These are phyloP conservation scores for Fusarium sp. DNA, from an alignment of 2,329 filamentous ascomycete genomes.

Conservation along the genomic window DNA sequence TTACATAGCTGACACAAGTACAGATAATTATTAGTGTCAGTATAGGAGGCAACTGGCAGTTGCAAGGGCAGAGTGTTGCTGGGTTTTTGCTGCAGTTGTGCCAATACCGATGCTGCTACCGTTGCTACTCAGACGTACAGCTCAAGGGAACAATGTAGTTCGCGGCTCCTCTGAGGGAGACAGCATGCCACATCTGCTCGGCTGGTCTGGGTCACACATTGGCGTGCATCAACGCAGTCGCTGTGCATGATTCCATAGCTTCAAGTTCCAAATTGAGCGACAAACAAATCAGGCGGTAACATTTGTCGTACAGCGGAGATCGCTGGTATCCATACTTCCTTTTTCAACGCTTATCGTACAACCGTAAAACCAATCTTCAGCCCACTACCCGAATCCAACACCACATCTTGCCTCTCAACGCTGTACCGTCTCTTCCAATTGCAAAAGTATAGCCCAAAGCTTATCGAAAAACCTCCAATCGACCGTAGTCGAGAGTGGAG, in stretches of 20 bases:
- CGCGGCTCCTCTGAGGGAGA: background rate
- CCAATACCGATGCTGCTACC: background rate
- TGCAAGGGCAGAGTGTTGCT: background rate
- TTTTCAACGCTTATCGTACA: background rate
- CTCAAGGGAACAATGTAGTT: background rate
- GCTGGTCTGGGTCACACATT: background rate
- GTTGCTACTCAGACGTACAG: background rate
- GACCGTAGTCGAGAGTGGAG: background rate
- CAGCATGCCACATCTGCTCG: background rate
- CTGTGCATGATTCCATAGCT: background rate
- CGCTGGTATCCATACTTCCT: background rate
- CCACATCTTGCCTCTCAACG: background rate
- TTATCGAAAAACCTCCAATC: background rate
- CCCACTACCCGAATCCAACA: background rate
- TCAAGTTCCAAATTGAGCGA: background rate
- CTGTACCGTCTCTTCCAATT: background rate
- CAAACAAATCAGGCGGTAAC: background rate
- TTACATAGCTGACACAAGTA: background rate
- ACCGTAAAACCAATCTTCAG: background rate
- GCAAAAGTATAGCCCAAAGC: background rate
- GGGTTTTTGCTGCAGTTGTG: background rate
- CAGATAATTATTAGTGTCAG: background rate
- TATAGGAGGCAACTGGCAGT: background rate
- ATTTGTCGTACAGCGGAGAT: background rate
- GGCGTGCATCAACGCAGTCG: background rate